Conservation (phyloP, 805 yeast genomes). For the Maudiozyma pseudohumilis region DNA sequence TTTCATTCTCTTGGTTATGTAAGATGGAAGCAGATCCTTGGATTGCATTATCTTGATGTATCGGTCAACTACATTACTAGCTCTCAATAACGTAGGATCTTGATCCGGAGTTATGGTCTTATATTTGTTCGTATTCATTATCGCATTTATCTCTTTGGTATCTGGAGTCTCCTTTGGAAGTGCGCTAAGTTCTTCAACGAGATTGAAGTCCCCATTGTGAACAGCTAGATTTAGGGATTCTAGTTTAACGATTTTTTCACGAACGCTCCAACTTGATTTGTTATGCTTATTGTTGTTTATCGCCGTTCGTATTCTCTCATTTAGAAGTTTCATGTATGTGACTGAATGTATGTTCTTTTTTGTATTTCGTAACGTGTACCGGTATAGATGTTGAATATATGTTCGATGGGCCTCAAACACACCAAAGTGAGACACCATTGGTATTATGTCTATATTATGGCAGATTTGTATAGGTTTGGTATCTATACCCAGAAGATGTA, state of each 20-base stretch:
- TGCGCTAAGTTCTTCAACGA: conserved; percentile 1
- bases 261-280: conserved; percentile 22
- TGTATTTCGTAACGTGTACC: conserved; percentile 1
- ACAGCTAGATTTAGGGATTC: conserved; percentile 10
- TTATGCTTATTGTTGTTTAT: conserved; percentile 13
- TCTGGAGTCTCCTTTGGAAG: not conserved
- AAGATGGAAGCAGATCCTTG: conserved; percentile 9
- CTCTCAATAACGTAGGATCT: conserved; percentile 7
- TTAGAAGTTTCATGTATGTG: not conserved
- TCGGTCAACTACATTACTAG: conserved; percentile 11
- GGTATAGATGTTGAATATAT: conserved; percentile 3
- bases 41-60: conserved; percentile 13
- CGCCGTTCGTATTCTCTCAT: not conserved
- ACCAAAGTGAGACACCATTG: conserved; percentile 3
- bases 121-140: not conserved
- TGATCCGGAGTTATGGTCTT: not conserved
- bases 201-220: not conserved
- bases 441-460: no score
- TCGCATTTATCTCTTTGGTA: not conserved
- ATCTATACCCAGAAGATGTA: no score
- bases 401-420: not conserved
- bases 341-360: not conserved
- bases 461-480: no score
- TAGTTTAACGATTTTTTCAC: conserved; percentile 10
- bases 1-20: conserved; percentile 12